Evolutionary conservation across 176 grass and related monocot genomes (phyloP).

Genomic region (Phoenix roebelenii): DNA sequence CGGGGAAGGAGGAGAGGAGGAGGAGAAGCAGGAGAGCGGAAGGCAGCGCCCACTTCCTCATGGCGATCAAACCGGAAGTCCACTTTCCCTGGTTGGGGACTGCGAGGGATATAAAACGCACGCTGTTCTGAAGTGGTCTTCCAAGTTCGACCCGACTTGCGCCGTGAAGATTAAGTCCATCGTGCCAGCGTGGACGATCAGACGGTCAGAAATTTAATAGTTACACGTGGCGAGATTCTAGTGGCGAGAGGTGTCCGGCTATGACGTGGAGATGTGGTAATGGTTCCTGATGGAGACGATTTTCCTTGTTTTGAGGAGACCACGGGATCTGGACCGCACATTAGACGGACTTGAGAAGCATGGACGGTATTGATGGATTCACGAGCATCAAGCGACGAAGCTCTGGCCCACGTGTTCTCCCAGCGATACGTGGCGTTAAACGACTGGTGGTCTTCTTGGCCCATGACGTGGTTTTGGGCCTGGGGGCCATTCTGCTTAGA

Average conservation of each 20-base stretch:
- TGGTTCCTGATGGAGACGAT: no score
- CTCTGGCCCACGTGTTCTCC: no score
- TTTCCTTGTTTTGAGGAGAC: no score
- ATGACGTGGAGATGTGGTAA: conserved; percentile 11
- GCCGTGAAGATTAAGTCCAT: conserved; percentile 19
- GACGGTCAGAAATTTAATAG: conserved; percentile 11
- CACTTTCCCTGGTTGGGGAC: background rate
- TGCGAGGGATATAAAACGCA: no score
- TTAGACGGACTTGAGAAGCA: no score
- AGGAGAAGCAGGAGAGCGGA: conserved; percentile 61
- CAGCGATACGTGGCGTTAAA: no score
- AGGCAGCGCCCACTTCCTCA: conserved; percentile 79
- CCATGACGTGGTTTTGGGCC: no score
- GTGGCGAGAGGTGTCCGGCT: background rate
- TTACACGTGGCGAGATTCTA: background rate
- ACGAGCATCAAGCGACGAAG: no score
- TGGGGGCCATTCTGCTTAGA: no score
- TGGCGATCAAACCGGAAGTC: conserved; percentile 25
- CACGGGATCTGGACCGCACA: no score
- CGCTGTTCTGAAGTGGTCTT: background rate
- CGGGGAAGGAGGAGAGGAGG: conserved; percentile 64
- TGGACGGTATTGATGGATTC: no score
- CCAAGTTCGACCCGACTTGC: background rate
- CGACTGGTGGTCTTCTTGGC: no score
- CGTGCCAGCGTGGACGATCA: conserved; percentile 33